These are phyloP conservation scores for Cytospora piceicola DNA, from an alignment of 2,329 filamentous ascomycete species.

Conservation along the genomic window DNA sequence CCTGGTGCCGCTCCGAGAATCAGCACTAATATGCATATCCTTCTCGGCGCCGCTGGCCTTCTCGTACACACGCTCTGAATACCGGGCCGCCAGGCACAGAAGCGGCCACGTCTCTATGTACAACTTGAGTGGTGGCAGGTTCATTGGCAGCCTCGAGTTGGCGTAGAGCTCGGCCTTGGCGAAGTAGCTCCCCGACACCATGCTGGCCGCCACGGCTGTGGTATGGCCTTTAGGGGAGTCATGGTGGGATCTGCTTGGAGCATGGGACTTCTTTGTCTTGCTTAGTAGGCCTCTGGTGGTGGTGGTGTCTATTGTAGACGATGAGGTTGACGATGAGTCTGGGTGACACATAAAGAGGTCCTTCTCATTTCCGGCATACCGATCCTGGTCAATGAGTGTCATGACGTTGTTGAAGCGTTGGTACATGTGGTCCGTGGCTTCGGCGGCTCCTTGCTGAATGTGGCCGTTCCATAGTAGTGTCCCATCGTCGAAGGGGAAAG, in stretches of 20 bases:
- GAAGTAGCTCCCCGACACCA: slow-evolving; percentile 63
- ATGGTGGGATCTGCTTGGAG: slow-evolving; percentile 39
- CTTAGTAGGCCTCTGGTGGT: slow-evolving; percentile 19
- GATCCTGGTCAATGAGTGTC: slow-evolving; percentile 71
- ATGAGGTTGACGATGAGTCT: not conserved
- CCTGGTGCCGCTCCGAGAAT: slow-evolving; percentile 76
- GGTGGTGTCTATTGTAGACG: not conserved
- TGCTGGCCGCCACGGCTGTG: slow-evolving; percentile 39
- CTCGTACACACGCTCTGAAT: slow-evolving; percentile 75
- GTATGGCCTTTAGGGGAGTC: slow-evolving; percentile 43
- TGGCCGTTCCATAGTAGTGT: slow-evolving; percentile 48
- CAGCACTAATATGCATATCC: slow-evolving; percentile 70
- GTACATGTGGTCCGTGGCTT: slow-evolving; percentile 62
- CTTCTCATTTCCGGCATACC: slow-evolving; percentile 55
- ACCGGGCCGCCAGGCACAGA: slow-evolving; percentile 76
- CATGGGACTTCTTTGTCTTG: slow-evolving; percentile 35
- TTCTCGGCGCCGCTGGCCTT: slow-evolving; percentile 64
- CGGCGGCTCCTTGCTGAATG: slow-evolving; percentile 45
- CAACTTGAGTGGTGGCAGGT: slow-evolving; percentile 70
- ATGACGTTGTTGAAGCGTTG: slow-evolving; percentile 69
- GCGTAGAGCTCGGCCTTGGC: slow-evolving; percentile 78
- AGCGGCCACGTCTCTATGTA: slow-evolving; percentile 78
- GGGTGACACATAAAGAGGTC: slow-evolving; percentile 53
- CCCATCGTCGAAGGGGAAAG: slow-evolving; percentile 48
- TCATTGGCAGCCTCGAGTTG: slow-evolving; percentile 73